Conservation (phyloP, 75 land plant species). For the Pseudotsuga menziesii region DNA sequence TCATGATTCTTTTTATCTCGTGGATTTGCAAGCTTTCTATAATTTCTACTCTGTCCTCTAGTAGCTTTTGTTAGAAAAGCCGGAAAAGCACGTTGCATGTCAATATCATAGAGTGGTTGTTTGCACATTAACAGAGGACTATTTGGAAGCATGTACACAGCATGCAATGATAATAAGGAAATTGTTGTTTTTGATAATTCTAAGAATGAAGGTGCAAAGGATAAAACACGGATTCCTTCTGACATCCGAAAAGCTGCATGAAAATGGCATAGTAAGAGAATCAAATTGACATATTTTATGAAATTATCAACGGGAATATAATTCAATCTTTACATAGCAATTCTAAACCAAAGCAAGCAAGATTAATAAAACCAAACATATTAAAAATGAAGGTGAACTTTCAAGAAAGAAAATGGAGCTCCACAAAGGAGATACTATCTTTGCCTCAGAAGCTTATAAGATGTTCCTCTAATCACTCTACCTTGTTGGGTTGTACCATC, state of each 20-base stretch:
- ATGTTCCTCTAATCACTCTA: neutral
- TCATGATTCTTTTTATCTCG: neutral
- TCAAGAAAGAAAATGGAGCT: neutral
- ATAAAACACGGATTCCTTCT: neutral
- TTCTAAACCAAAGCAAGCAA: neutral
- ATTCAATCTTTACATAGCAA: neutral
- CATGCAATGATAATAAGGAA: neutral
- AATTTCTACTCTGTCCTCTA: neutral
- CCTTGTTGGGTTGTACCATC: no score
- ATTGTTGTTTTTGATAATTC: slow-evolving; percentile 1
- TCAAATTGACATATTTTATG: neutral
- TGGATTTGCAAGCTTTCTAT: neutral
- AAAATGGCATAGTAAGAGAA: neutral
- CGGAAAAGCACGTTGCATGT: slow-evolving; percentile 1
- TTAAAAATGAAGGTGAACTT: neutral
- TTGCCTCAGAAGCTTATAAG: neutral
- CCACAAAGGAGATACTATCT: neutral
- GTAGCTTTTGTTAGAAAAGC: slow-evolving; percentile 2
- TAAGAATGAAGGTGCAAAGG: neutral
- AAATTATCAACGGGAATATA: neutral
- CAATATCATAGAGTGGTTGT: neutral
- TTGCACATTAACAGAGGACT: neutral
- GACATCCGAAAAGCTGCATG: neutral
- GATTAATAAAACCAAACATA: neutral
- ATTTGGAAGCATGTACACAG: slow-evolving; percentile 1